Evolutionary conservation across 257 asterid species (phyloP).

Genomic region (Knoxia roxburghii): DNA sequence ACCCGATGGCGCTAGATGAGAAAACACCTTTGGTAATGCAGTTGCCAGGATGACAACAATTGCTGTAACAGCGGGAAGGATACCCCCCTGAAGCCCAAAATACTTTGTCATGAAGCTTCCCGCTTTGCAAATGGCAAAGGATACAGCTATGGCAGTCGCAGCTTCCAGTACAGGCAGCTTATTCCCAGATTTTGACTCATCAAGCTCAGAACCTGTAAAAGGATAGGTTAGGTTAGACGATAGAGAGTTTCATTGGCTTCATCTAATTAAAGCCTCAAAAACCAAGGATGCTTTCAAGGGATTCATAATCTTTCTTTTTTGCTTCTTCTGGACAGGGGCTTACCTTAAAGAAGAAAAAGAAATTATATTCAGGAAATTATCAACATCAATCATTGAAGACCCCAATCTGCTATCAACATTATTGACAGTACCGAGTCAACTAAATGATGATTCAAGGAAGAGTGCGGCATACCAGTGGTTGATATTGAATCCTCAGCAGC

Average conservation of each 20-base stretch:
- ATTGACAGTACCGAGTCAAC: neutral
- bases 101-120: conserved; percentile 47
- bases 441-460: neutral
- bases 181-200: conserved; percentile 36
- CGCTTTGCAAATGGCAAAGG: conserved; percentile 68
- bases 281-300: neutral
- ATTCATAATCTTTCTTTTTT: neutral
- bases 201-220: conserved; percentile 33
- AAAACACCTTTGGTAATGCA: conserved; percentile 58
- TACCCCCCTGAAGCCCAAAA: conserved; percentile 76
- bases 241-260: neutral
- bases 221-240: conserved; percentile 7
- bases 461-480: conserved; percentile 35
- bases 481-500: conserved; percentile 63
- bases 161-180: conserved; percentile 68
- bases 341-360: neutral
- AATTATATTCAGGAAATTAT: too few relatives aligned
- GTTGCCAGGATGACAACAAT: conserved; percentile 77
- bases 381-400: neutral
- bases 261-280: neutral
- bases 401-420: neutral
- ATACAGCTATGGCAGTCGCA: conserved; percentile 67
- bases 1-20: conserved; percentile 83
- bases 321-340: neutral
- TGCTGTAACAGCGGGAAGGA: conserved; percentile 77